Percentiles rank a stretch among this genome's conserved stretches.
phyloP scores from a whole-genome alignment of 495 filamentous ascomycete species.

The Tuber magnatum region DNA sequence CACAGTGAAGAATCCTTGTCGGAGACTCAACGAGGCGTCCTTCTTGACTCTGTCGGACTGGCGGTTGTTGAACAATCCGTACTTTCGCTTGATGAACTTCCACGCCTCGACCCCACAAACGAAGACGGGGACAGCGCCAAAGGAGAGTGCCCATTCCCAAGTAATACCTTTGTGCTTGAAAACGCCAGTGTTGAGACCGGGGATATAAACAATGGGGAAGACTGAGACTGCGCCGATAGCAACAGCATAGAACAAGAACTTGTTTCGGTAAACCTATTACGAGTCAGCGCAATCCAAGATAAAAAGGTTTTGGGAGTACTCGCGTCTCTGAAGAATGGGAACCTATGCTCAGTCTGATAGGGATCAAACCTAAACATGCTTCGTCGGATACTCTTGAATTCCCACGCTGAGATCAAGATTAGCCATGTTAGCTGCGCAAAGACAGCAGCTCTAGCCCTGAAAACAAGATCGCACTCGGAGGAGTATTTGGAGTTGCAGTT shows the following conservation, averaged over 20 bases:
- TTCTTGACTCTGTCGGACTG: slow-evolving; percentile 40
- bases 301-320: slow-evolving; percentile 8
- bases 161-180: slow-evolving; percentile 63
- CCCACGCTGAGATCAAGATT: slow-evolving; percentile 61
- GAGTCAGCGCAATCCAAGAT: slow-evolving; percentile 7
- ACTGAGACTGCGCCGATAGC: slow-evolving; percentile 58
- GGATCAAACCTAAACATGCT: slow-evolving; percentile 59
- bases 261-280: slow-evolving; percentile 52
- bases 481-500: slow-evolving; percentile 57
- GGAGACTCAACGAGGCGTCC: slow-evolving; percentile 40
- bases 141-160: slow-evolving; percentile 60
- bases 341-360: slow-evolving; percentile 44
- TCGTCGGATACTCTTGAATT: slow-evolving; percentile 58
- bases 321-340: slow-evolving; percentile 52
- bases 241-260: slow-evolving; percentile 64
- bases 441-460: slow-evolving; percentile 62
- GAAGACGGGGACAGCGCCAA: slow-evolving; percentile 53
- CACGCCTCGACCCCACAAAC: slow-evolving; percentile 55
- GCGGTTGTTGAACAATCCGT: slow-evolving; percentile 39
- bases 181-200: slow-evolving; percentile 56
- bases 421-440: slow-evolving; percentile 66
- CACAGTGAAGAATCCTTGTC: slow-evolving; percentile 44
- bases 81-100: slow-evolving; percentile 55
- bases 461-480: slow-evolving; percentile 54
- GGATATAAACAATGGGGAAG: slow-evolving; percentile 65